Base-by-base conservation (phyloP, 2,329 filamentous ascomycete genomes). In the Colletotrichum higginsianum region DNA sequence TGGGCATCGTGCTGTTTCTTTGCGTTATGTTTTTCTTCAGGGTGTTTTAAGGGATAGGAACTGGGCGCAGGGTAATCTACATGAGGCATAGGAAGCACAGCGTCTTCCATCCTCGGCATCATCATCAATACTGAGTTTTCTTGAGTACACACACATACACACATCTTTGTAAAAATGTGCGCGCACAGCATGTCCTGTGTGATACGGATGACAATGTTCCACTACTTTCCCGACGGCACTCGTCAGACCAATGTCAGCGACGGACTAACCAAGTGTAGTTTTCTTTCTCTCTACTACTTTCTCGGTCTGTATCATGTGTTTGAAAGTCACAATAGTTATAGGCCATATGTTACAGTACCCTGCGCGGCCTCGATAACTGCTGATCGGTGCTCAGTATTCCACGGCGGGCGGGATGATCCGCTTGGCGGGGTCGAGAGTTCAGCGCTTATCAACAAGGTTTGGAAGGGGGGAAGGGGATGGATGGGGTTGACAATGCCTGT, bases 31-130 rank as follows among this genome's bases (percentile, higher is more conserved):
- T n/a, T 2, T 9, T 21, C 60, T 30, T 30, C 30, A 16, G 46
- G 47, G 44, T 71, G 63, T 47, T 62, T 23, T 52, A 55, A 47
- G 53, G 46, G 26, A 67, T 55, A 53, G 68, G 52, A n/a, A 72
- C 49, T 49, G 60, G 49, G 69, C 66, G 69, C 50, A 62, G 64
- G 69, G n/a, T 69, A 72, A 72, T 72, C 30, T 67, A 63, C 52
- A 58, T 58, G 18, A 18, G 62, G 62, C 30, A 53, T 18, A 55
- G 21, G 65, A 49, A 46, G 69, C 65, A 49, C 23, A 35, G 9
- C 40, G 49, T 58, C 53, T 21, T 60, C 38, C 66, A 42, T 46
- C 35, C 40, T 69, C 60, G 47, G 60, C 44, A 71, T 63, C 52
- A 66, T 58, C 38, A 67, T 68, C 58, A 69, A 68, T 18, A 63